Conservation (phyloP, 202 grass and related monocot genomes). For the Thinopyrum obtusiflorum region DNA sequence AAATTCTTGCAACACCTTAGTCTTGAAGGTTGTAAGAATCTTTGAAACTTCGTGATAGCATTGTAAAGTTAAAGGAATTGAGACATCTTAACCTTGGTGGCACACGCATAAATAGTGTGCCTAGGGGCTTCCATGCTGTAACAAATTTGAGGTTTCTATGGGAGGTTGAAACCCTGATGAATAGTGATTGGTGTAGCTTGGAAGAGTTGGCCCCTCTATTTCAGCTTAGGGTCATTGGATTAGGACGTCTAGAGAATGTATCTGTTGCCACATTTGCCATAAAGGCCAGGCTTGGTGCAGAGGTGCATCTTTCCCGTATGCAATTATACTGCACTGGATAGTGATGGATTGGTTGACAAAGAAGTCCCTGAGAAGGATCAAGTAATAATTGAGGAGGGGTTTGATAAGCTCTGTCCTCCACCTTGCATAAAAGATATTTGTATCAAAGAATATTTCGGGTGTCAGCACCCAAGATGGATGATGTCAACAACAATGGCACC, state of each 20-base stretch:
- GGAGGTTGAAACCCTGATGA: too few species aligned
- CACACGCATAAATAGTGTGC: too few species aligned
- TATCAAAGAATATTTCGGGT: neutral
- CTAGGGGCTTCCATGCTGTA: neutral
- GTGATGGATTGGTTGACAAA: neutral
- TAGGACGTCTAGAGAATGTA: neutral
- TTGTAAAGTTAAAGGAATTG: too few species aligned
- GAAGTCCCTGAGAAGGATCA: neutral
- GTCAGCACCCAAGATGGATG: conserved; percentile 19
- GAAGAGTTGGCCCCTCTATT: conserved; percentile 10
- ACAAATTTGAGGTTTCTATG: neutral
- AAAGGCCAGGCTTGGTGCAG: neutral
- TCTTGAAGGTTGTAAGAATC: too few species aligned
- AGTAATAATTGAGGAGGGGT: neutral
- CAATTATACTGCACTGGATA: neutral
- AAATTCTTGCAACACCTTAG: too few species aligned
- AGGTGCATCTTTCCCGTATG: neutral
- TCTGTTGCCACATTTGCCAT: neutral
- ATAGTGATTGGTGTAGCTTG: neutral
- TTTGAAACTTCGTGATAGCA: too few species aligned
- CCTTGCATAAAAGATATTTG: neutral
- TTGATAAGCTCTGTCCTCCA: conserved; percentile 22
- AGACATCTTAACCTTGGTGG: too few species aligned
- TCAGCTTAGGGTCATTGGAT: neutral
- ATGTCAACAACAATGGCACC: neutral